Percentiles rank a stretch among this genome's conserved stretches.
Evolutionary conservation across 176 grass and related monocot genomes (phyloP).

Genomic region (Phoenix roebelenii): DNA sequence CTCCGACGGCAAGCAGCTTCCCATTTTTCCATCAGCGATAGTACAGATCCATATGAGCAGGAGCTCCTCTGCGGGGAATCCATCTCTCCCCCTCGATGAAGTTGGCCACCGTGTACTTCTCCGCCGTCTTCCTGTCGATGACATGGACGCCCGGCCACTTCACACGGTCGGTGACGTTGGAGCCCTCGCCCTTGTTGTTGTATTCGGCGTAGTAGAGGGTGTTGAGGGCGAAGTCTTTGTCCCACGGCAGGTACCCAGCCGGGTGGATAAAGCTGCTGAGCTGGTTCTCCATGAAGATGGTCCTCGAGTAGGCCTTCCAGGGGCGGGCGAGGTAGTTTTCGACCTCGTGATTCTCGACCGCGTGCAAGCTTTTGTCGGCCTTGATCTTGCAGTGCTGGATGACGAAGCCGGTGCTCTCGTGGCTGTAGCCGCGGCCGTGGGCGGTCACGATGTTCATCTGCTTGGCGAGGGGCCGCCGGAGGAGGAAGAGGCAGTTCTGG

Average conservation of each 20-base stretch:
- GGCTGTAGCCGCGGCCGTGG: slow-evolving; percentile 49
- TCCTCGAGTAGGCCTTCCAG: slow-evolving; percentile 62
- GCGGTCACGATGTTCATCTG: slow-evolving; percentile 64
- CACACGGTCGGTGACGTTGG: slow-evolving; percentile 26
- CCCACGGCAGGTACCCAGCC: slow-evolving; percentile 61
- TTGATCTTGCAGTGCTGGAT: slow-evolving; percentile 52
- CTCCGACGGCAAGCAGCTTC: too few species aligned
- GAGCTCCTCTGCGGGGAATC: slow-evolving; percentile 33
- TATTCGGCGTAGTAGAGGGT: slow-evolving; percentile 67
- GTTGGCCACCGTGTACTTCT: slow-evolving; percentile 45
- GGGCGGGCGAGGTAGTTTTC: slow-evolving; percentile 53
- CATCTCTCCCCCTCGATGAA: slow-evolving; percentile 65
- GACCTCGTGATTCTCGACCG: too few species aligned
- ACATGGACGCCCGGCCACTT: slow-evolving; percentile 47
- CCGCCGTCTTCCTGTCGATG: slow-evolving; percentile 31
- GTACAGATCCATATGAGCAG: too few species aligned
- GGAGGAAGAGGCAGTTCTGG: slow-evolving; percentile 64
- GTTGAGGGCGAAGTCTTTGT: slow-evolving; percentile 30
- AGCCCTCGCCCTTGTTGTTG: slow-evolving; percentile 42
- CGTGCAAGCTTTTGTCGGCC: slow-evolving; percentile 25
- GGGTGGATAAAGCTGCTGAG: slow-evolving; percentile 52
- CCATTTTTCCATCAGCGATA: too few species aligned
- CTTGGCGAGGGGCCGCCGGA: slow-evolving; percentile 36
- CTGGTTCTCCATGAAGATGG: slow-evolving; percentile 57
- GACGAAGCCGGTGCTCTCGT: slow-evolving; percentile 79